Percentiles rank a stretch among this genome's conserved stretches.
Conservation (phyloP, 768 basidiomycete genomes). For the Boletus vinaceobasis region DNA sequence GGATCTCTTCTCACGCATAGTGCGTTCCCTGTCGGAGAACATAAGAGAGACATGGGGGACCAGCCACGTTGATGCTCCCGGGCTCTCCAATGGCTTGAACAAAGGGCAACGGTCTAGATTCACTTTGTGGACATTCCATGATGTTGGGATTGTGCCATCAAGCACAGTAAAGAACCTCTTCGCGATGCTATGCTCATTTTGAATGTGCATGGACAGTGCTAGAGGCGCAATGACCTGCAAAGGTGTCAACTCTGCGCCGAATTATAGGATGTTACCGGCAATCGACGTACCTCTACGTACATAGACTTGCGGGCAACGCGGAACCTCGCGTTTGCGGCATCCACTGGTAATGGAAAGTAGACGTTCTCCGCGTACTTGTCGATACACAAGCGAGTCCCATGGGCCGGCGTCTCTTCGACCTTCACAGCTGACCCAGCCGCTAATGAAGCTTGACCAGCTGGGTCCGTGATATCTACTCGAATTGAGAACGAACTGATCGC, state of each 20-base stretch:
- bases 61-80: conserved; percentile 29
- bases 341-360: conserved; percentile 44
- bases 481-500: conserved; percentile 18
- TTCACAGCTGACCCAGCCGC: conserved; percentile 16
- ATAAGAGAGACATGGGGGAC: conserved; percentile 28
- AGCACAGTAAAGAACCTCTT: conserved; percentile 29
- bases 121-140: conserved; percentile 41
- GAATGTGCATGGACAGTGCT: conserved; percentile 11
- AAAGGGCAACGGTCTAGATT: conserved; percentile 35
- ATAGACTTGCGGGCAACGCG: conserved; percentile 54
- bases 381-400: conserved; percentile 7
- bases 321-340: conserved; percentile 34
- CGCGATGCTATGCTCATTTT: conserved; percentile 18
- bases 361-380: conserved; percentile 26
- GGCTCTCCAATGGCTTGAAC: conserved; percentile 21
- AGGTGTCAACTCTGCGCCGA: background rate
- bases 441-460: conserved; percentile 16
- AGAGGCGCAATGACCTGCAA: conserved; percentile 22
- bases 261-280: background rate
- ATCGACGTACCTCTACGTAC: conserved; percentile 38
- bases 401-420: conserved; percentile 7
- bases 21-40: conserved; percentile 33
- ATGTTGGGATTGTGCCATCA: conserved; percentile 6
- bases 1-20: background rate
- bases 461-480: conserved; percentile 23